These are phyloP conservation scores for Cyclotella distinguenda DNA, from an alignment of 108 stramenopile species.

Conservation along the genomic window DNA sequence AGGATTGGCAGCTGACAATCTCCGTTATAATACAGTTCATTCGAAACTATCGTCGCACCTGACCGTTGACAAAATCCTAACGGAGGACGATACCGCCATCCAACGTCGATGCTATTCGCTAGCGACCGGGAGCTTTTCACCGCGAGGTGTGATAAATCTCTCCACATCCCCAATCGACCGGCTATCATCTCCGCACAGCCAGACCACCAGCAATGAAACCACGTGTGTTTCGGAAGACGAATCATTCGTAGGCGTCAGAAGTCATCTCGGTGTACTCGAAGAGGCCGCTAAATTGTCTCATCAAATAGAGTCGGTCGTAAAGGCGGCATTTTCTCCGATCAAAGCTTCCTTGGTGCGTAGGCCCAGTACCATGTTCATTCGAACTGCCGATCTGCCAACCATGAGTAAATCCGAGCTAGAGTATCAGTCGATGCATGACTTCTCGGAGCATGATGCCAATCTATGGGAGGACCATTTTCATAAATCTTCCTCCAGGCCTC, in stretches of 20 bases:
- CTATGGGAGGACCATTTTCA: slow-evolving; percentile 38
- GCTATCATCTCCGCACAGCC: not conserved
- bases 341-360: not conserved
- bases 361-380: slow-evolving; percentile 27
- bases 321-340: slow-evolving; percentile 2
- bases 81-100: not conserved
- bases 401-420: slow-evolving; percentile 23
- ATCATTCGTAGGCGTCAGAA: not conserved
- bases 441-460: slow-evolving; percentile 17
- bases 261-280: not conserved
- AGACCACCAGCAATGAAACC: not conserved
- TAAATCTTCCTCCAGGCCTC: slow-evolving; percentile 58
- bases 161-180: not conserved
- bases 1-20: not conserved
- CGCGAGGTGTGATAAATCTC: not conserved
- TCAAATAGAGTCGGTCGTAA: not conserved
- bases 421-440: not conserved
- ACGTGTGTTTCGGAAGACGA: not conserved
- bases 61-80: not conserved
- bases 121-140: not conserved
- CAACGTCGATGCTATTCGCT: not conserved
- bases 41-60: not conserved
- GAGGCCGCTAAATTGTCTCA: not conserved
- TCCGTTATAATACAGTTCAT: not conserved
- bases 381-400: slow-evolving; percentile 38